These are phyloP conservation scores for Leccinum pachyderme DNA, from an alignment of 1,284 basidiomycete species.

Conservation along the genomic window DNA sequence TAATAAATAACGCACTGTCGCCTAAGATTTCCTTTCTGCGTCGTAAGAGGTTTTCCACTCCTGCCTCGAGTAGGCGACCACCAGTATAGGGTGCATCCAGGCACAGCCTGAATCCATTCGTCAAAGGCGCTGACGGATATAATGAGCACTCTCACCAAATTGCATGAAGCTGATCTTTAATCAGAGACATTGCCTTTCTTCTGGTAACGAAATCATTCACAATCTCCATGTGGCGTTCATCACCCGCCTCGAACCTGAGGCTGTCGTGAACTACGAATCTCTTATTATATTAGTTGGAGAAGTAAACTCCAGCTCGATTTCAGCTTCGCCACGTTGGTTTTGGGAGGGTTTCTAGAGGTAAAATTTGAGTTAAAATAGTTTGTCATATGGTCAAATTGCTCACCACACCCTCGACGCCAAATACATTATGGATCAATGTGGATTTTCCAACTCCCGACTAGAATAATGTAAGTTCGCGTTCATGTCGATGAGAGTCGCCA, in stretches of 20 bases:
- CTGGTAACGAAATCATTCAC: slow-evolving; percentile 10
- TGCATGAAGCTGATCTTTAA: slow-evolving; percentile 17
- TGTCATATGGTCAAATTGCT: slow-evolving; percentile 1
- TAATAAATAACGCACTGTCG: slow-evolving; percentile 2
- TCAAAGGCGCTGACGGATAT: not conserved
- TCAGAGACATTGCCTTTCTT: not conserved
- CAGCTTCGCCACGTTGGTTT: not conserved
- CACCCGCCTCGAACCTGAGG: slow-evolving; percentile 18
- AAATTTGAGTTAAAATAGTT: not conserved
- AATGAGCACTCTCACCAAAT: slow-evolving; percentile 10
- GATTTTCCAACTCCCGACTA: slow-evolving; percentile 23
- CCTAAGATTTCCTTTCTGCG: slow-evolving; percentile 11
- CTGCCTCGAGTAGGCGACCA: slow-evolving; percentile 16
- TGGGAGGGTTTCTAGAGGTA: slow-evolving; percentile 8
- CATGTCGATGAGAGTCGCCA: not conserved
- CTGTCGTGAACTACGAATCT: slow-evolving; percentile 22
- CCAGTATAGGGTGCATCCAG: slow-evolving; percentile 11
- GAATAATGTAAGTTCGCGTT: not conserved
- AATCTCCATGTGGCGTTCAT: slow-evolving; percentile 4
- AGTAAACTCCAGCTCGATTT: slow-evolving; percentile 14
- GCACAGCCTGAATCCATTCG: slow-evolving; percentile 10
- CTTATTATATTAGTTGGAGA: slow-evolving; percentile 7
- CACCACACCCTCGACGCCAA: slow-evolving; percentile 14
- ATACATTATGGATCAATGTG: slow-evolving; percentile 11
- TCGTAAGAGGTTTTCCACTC: slow-evolving; percentile 14